Percentiles rank a stretch among this genome's conserved stretches.
Evolutionary conservation across 352 stramenopile genomes (phyloP).

Genomic region (Pythium insidiosum): DNA sequence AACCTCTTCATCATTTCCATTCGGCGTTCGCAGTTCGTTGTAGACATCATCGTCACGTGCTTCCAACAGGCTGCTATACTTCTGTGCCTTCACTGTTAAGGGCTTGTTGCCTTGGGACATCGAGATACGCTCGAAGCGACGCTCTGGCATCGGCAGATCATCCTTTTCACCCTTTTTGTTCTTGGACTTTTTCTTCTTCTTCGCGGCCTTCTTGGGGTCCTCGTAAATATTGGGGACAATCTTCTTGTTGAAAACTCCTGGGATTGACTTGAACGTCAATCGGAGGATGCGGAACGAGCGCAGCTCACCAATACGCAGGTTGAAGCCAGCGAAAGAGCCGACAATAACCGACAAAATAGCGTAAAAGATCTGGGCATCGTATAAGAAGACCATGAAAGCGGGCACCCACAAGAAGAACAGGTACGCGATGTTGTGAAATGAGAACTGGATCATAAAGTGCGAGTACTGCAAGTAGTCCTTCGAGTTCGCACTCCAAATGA

Average conservation of each 20-base stretch:
- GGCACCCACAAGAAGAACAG: conserved; percentile 80
- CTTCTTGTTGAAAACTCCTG: conserved; percentile 84
- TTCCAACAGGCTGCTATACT: conserved; percentile 73
- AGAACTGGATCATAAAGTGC: conserved; percentile 76
- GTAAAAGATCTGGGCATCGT: conserved; percentile 86
- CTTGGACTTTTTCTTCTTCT: conserved; percentile 61
- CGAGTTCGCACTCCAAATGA: conserved; percentile 76
- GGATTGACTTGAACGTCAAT: conserved; percentile 82
- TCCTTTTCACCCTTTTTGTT: conserved; percentile 61
- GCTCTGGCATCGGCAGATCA: conserved; percentile 49
- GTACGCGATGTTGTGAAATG: conserved; percentile 83
- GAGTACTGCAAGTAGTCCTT: conserved; percentile 72
- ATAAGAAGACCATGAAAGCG: conserved; percentile 80
- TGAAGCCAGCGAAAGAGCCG: conserved; percentile 78
- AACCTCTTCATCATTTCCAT: conserved; percentile 50
- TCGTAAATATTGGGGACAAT: conserved; percentile 83
- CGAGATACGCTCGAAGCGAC: conserved; percentile 74
- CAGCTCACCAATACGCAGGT: conserved; percentile 77
- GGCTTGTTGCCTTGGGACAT: conserved; percentile 77
- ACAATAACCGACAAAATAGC: conserved; percentile 69
- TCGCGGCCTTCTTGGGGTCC: conserved; percentile 43
- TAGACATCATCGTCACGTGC: conserved; percentile 35
- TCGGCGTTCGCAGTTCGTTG: conserved; percentile 59
- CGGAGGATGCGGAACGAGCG: conserved; percentile 80
- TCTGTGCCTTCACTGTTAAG: conserved; percentile 76